These are phyloP conservation scores for Phytophthora kernoviae DNA, from an alignment of 352 stramenopile genomes.

Conservation along the genomic window DNA sequence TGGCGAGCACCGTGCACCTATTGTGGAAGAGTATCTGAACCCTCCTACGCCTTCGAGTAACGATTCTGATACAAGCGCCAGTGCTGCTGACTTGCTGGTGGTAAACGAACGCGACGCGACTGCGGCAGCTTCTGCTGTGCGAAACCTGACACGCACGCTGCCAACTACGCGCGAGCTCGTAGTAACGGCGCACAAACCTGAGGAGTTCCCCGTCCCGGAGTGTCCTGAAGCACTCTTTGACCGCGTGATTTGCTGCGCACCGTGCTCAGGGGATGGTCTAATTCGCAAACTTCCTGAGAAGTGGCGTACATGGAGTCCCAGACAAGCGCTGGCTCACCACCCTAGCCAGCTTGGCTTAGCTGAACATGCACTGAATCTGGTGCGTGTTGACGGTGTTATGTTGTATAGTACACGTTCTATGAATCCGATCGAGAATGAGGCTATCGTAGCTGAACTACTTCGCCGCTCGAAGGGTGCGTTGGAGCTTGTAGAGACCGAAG, in stretches of 20 bases:
- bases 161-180: slow-evolving; percentile 51
- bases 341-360: slow-evolving; percentile 85
- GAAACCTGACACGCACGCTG: slow-evolving; percentile 63
- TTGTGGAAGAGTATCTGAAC: slow-evolving; percentile 51
- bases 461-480: slow-evolving; percentile 53
- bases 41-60: slow-evolving; percentile 15
- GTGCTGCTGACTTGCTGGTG: slow-evolving; percentile 43
- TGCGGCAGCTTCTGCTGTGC: slow-evolving; percentile 51
- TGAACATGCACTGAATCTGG: slow-evolving; percentile 52
- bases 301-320: slow-evolving; percentile 78
- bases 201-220: slow-evolving; percentile 64
- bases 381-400: slow-evolving; percentile 54
- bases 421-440: slow-evolving; percentile 87
- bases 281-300: slow-evolving; percentile 80
- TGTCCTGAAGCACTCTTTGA: slow-evolving; percentile 56
- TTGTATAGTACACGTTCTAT: slow-evolving; percentile 84
- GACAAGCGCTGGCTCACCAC: slow-evolving; percentile 56
- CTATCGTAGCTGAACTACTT: slow-evolving; percentile 79
- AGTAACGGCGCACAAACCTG: slow-evolving; percentile 75
- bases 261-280: slow-evolving; percentile 82
- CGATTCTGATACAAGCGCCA: slow-evolving; percentile 20
- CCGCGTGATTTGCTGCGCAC: slow-evolving; percentile 73
- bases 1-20: slow-evolving; percentile 68
- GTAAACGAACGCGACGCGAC: slow-evolving; percentile 76
- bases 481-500: slow-evolving; percentile 64